A percentile compares a stretch with the other conserved stretches of the same genome.
These are phyloP conservation scores for Manihot esculenta DNA, from an alignment of 441 rosid genomes.

Conservation along the genomic window DNA sequence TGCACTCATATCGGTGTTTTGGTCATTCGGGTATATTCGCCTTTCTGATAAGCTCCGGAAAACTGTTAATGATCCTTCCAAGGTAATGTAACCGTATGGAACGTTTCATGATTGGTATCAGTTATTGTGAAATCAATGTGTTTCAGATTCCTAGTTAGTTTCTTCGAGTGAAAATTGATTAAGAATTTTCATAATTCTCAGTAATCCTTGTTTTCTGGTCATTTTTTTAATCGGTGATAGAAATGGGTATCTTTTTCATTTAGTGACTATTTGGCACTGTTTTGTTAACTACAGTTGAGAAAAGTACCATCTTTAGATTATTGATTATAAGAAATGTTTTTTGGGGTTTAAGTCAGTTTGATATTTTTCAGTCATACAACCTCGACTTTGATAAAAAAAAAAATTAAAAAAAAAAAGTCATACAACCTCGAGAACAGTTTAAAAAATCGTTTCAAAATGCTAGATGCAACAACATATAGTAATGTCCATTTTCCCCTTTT, in stretches of 20 bases:
- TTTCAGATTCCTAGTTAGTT: no score
- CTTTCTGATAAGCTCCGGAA: constrained; percentile 80
- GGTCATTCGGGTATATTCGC: constrained; percentile 92
- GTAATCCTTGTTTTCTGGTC: not conserved
- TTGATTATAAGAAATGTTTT: no score
- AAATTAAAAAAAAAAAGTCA: no score
- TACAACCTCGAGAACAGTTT: no score
- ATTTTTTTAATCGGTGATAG: not conserved
- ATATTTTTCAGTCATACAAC: no score
- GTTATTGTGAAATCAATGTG: not conserved
- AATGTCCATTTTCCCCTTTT: no score
- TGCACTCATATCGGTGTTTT: constrained; percentile 79
- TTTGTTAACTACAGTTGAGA: no score
- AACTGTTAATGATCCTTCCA: constrained; percentile 80
- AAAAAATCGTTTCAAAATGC: no score
- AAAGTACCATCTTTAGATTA: no score
- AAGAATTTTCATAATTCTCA: not conserved
- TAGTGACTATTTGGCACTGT: not conserved
- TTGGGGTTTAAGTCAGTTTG: no score
- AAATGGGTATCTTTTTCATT: not conserved
- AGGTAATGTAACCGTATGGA: constrained; percentile 44
- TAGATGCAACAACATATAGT: no score
- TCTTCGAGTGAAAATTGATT: not conserved
- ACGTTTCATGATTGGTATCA: not conserved
- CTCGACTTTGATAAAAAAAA: no score